A percentile compares a stretch with the other conserved stretches of the same genome.
Evolutionary conservation across 2,329 filamentous ascomycete species (phyloP).

Genomic region (Seiridium cupressi): DNA sequence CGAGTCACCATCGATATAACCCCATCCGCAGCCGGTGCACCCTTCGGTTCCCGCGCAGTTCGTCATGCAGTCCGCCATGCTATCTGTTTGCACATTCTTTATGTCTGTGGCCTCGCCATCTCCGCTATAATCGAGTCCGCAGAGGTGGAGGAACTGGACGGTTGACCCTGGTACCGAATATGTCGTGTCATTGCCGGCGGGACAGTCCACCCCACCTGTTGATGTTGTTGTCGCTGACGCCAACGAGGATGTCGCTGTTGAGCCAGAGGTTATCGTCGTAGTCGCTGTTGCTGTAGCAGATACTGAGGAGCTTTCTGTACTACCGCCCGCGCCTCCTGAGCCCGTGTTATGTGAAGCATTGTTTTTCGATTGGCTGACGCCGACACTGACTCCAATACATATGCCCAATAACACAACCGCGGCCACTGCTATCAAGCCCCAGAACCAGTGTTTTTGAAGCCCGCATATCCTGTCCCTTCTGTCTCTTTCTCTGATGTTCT

Average conservation of each 20-base stretch:
- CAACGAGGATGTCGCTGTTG: conserved; percentile 4
- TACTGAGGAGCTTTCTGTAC: not conserved
- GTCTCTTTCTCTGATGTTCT: conserved; percentile 12
- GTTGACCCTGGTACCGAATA: conserved; percentile 38
- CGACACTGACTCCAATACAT: conserved; percentile 32
- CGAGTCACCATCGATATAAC: conserved; percentile 37
- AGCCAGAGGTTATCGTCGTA: not conserved
- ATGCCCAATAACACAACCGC: conserved; percentile 29
- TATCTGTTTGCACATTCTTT: conserved; percentile 34
- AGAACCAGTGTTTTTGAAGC: conserved; percentile 31
- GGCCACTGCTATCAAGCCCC: conserved; percentile 28
- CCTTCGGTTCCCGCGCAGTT: conserved; percentile 37
- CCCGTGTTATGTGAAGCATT: conserved; percentile 1
- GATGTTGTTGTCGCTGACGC: conserved; percentile 11
- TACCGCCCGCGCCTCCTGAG: conserved; percentile 3
- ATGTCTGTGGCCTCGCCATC: conserved; percentile 23
- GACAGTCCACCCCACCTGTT: conserved; percentile 32
- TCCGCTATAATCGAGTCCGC: conserved; percentile 45
- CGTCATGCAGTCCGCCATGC: conserved; percentile 42
- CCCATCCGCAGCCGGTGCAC: conserved; percentile 45
- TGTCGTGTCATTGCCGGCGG: conserved; percentile 41
- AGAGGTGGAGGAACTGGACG: conserved; percentile 40
- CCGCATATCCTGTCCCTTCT: conserved; percentile 22
- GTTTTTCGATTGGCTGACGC: conserved; percentile 31
- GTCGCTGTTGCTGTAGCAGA: not conserved